Base-by-base conservation (phyloP, 1,139 yeast species). In the Kodamaea derodonti region DNA sequence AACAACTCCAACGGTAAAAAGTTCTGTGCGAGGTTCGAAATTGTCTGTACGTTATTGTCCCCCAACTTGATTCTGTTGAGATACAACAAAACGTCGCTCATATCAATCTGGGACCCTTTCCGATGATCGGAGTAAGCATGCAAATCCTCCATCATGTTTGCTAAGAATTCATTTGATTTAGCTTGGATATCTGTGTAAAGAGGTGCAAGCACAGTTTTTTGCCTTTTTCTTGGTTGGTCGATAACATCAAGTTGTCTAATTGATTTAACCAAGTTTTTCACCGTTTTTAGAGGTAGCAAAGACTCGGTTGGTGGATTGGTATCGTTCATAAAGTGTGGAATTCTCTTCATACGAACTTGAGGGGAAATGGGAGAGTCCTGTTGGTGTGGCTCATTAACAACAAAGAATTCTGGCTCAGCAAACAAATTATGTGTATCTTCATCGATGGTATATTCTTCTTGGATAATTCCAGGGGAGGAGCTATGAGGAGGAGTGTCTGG, bases 1-100 rank as follows among this genome's bases (percentile, higher is more conserved):
- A 68, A 46, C 24, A 51, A 39, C 37, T 69, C 75, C 24, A 67
- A 53, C 0, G 75, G 75, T 20, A 68, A 46, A 27, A 58, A 55
- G 10, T 51, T 51, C 29, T 58, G 60, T 0, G 73, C 74, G 13
- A 68, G 46, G n/a, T 42, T 45, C 1, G 67, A 54, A 13, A 63
- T 56, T 20, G 41, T 49, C 18, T 54, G 52, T 2, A 56, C 43
- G 24, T 54, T 57, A 8, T 45, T 37, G 2, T 48, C 48, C n/a
- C 45, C 47, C 36, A 60, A 53, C 22, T 56, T 60, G n/a, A 64
- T 53, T 31, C 72, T 46, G 31, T 60, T 60, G 32, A 68, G 43
- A 35, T 54, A 64, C 14, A 68, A 46, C 22, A 69, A 40, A 2
- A 64, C 65, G 42, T 69, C 75, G 16, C 49, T 52, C 30, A 66